A percentile compares a stretch with the other conserved stretches of the same genome.
These are phyloP conservation scores for Lepidium didymum DNA, from an alignment of 345 rosid genomes.

Conservation along the genomic window DNA sequence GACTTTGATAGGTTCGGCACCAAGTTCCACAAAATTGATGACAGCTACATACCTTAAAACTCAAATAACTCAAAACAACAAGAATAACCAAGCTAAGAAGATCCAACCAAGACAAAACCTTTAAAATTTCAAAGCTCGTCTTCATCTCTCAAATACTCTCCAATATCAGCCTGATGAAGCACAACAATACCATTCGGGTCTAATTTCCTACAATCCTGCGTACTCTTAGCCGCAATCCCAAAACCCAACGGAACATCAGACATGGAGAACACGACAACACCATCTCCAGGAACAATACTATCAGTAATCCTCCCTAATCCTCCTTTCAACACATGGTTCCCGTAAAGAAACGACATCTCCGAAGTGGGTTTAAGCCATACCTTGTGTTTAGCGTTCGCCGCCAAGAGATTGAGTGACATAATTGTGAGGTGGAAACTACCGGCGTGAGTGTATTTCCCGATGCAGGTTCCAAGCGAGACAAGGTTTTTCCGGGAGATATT, in stretches of 20 bases:
- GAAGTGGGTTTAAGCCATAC: constrained; percentile 93
- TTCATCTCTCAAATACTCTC: constrained; percentile 87
- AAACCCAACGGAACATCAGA: constrained; percentile 81
- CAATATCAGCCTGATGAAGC: constrained; percentile 79
- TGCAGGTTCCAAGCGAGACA: constrained; percentile 66
- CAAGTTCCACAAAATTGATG: constrained; percentile 14
- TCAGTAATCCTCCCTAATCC: constrained; percentile 87
- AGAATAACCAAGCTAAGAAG: constrained; percentile 14
- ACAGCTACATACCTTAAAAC: constrained; percentile 2
- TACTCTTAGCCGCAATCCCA: constrained; percentile 71
- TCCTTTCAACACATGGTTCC: constrained; percentile 87
- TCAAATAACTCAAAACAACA: background rate
- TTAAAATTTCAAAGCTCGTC: constrained; percentile 53
- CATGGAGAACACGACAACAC: constrained; percentile 87
- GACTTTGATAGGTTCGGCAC: constrained; percentile 4
- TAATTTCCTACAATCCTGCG: constrained; percentile 81
- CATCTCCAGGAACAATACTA: constrained; percentile 67
- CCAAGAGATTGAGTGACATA: constrained; percentile 49
- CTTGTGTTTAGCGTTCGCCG: constrained; percentile 80
- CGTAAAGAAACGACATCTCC: constrained; percentile 92
- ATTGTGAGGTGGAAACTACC: constrained; percentile 70
- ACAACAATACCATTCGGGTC: constrained; percentile 86
- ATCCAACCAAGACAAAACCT: background rate
- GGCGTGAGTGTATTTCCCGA: constrained; percentile 78
- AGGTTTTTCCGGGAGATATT: constrained; percentile 57